Conservation (phyloP, 2,329 filamentous ascomycete species). For the Ophiocordyceps camponoti-saundersi region DNA sequence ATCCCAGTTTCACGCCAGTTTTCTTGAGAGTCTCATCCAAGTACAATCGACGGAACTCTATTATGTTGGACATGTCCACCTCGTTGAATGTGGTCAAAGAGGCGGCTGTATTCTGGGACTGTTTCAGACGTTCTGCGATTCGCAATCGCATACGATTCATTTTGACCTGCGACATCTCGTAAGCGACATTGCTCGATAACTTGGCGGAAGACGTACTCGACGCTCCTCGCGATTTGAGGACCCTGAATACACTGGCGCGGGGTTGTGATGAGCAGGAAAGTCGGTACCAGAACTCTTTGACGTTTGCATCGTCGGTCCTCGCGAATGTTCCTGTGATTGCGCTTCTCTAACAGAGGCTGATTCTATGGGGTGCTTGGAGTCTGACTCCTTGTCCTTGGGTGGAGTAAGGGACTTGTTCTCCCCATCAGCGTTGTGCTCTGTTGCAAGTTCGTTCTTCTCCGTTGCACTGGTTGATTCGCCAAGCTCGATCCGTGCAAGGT, state of each 20-base stretch:
- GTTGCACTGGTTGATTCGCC: conserved; percentile 34
- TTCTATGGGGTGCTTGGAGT: too few species aligned
- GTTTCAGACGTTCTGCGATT: conserved; percentile 94
- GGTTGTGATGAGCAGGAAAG: not conserved
- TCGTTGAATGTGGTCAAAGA: conserved; percentile 98
- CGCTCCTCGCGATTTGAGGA: conserved; percentile 71
- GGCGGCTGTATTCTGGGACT: conserved; percentile 95
- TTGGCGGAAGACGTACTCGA: conserved; percentile 40
- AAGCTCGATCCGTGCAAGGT: conserved; percentile 72
- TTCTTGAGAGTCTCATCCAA: conserved; percentile 95
- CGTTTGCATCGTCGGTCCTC: not conserved
- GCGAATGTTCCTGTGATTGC: too few species aligned
- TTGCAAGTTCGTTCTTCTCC: not conserved
- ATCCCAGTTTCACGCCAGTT: conserved; percentile 94
- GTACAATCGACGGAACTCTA: conserved; percentile 94
- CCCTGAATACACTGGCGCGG: conserved; percentile 27
- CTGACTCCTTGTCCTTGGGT: not conserved
- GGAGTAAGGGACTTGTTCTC: conserved; percentile 8
- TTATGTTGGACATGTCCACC: conserved; percentile 94
- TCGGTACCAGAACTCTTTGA: not conserved
- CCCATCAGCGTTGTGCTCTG: not conserved
- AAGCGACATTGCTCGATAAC: not conserved
- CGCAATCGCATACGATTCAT: conserved; percentile 99
- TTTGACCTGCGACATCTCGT: conserved; percentile 53
- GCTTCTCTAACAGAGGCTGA: too few species aligned